phyloP scores from a whole-genome alignment of 345 rosid genomes.

The Erysimum cheiranthoides region DNA sequence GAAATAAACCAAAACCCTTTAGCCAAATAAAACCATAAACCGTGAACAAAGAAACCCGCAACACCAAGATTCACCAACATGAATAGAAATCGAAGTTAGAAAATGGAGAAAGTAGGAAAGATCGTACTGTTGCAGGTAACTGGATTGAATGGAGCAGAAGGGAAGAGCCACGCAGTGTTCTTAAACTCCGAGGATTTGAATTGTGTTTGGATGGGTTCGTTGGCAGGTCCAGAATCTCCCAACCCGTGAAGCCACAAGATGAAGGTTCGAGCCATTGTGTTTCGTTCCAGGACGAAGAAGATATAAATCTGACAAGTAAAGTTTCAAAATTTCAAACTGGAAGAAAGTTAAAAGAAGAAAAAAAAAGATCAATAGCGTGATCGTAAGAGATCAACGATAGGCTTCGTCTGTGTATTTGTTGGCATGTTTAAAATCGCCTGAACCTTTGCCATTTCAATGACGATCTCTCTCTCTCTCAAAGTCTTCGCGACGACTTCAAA shows the following conservation, averaged over 20 bases:
- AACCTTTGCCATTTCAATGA: neutral
- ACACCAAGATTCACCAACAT: neutral
- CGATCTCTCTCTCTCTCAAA: neutral
- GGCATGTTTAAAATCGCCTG: neutral
- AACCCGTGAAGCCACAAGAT: constrained; percentile 79
- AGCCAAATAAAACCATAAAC: neutral
- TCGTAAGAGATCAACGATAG: neutral
- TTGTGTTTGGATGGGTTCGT: constrained; percentile 64
- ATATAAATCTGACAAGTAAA: neutral
- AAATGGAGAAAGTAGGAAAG: neutral
- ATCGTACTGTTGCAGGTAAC: constrained; percentile 67
- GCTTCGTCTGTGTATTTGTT: neutral
- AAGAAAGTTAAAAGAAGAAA: constrained; percentile 34
- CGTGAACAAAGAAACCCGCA: neutral
- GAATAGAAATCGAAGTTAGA: neutral
- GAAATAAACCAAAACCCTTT: neutral
- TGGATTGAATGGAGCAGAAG: constrained; percentile 67
- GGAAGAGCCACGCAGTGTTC: constrained; percentile 69
- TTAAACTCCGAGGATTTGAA: constrained; percentile 60
- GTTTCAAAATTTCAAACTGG: constrained; percentile 4
- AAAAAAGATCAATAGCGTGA: constrained; percentile 18
- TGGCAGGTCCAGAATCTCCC: constrained; percentile 83
- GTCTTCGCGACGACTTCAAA: constrained; percentile 34
- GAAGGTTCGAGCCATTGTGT: constrained; percentile 62
- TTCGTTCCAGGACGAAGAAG: constrained; percentile 37